Evolutionary conservation across 2,329 filamentous ascomycete genomes (phyloP).

Genomic region (Nothopassalora personata): DNA sequence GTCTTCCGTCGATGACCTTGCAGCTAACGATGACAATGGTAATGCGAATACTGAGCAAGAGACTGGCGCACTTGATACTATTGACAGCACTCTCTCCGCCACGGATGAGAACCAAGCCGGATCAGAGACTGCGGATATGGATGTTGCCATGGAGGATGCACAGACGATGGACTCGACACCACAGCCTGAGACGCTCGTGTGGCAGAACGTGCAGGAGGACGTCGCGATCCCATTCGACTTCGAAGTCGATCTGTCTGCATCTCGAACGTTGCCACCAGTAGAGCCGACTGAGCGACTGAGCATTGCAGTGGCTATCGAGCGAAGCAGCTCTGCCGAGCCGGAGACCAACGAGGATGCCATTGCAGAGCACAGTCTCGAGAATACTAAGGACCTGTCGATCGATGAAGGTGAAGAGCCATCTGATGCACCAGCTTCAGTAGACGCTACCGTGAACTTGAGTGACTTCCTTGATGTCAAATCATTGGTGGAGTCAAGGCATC

Average conservation of each 20-base stretch:
- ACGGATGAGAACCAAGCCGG: background rate
- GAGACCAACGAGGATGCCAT: no score
- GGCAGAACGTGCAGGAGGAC: constrained; percentile 28
- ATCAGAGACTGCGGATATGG: background rate
- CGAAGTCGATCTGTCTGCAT: constrained; percentile 17
- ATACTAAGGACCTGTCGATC: no score
- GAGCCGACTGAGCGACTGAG: constrained; percentile 13
- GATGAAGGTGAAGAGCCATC: background rate
- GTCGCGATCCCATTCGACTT: constrained; percentile 29
- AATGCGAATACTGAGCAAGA: background rate
- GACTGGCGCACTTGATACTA: background rate
- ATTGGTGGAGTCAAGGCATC: constrained; percentile 13
- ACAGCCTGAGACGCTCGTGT: constrained; percentile 27
- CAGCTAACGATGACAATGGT: background rate
- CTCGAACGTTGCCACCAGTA: constrained; percentile 10
- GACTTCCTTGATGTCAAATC: constrained; percentile 29
- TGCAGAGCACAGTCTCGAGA: background rate
- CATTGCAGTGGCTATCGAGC: background rate
- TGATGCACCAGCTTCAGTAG: constrained; percentile 3
- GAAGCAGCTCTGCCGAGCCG: background rate
- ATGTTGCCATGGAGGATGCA: constrained; percentile 3
- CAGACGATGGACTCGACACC: constrained; percentile 8
- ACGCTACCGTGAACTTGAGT: constrained; percentile 25
- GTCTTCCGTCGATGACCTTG: background rate
- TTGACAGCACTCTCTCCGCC: background rate